These are phyloP conservation scores for Solanum dulcamara DNA, from an alignment of 257 asterid genomes.

Conservation along the genomic window DNA sequence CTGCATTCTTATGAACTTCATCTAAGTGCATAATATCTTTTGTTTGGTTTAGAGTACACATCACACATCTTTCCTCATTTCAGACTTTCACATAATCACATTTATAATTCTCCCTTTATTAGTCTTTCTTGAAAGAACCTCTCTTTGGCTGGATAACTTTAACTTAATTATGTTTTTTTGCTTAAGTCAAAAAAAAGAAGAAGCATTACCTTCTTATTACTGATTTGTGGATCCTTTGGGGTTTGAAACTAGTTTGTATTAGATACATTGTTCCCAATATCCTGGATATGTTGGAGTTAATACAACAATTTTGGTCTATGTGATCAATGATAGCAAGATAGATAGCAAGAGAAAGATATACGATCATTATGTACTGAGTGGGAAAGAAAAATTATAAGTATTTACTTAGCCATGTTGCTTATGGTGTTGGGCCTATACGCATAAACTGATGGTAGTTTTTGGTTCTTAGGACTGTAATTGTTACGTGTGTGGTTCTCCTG, in stretches of 20 bases:
- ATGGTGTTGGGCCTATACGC: not conserved
- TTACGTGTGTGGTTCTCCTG: constrained; percentile 76
- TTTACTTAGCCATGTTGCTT: not conserved
- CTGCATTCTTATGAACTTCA: not conserved
- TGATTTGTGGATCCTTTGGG: too few species aligned
- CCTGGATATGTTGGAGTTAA: not conserved
- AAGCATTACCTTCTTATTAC: not conserved
- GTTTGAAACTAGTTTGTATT: too few species aligned
- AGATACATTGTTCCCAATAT: not conserved
- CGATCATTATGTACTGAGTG: not conserved
- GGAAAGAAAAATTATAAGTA: not conserved
- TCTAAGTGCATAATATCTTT: not conserved
- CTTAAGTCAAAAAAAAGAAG: not conserved
- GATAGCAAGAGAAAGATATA: not conserved
- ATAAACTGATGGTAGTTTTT: not conserved
- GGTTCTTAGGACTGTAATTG: constrained; percentile 27
- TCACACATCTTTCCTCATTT: not conserved
- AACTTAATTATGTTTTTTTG: not conserved
- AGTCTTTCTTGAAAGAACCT: not conserved
- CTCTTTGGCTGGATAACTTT: not conserved
- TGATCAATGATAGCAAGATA: not conserved
- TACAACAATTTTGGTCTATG: not conserved
- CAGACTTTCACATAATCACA: not conserved
- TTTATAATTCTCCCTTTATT: not conserved
- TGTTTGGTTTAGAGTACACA: not conserved